Evolutionary conservation across 1,284 basidiomycete species (phyloP), one percentile per base, ranked within the genome.

Genomic region (Cutaneotrichosporon sp.): DNA sequence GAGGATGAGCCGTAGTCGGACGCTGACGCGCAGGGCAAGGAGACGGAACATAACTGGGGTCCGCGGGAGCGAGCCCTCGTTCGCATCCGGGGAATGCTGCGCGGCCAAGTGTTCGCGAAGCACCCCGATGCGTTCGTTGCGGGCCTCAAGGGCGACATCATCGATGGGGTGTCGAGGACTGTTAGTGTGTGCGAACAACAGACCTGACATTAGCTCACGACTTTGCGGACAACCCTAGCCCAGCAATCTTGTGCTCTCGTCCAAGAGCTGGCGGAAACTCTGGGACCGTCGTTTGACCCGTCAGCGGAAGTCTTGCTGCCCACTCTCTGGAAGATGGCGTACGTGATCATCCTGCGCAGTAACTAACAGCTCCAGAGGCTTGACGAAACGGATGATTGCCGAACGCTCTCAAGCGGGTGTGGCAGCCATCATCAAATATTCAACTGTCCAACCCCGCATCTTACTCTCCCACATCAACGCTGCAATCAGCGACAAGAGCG

Each of bases 1-100:
- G 91, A 89, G 73, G 61, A 80, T 74, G 42, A 51, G 58, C 30
- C 30, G 61, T 63, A 46, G 64, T 42, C 47, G 46, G 47, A 57
- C 55, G 22, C 59, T 57, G 34, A 36, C n/a, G 68, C 62, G 53
- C 68, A 93, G 88, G 94, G 93, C 18, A 97, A 88, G 81, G 97
- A 99, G 81, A 92, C 91, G 0, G 96, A 99, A 75, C 91, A 96
- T 72, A 99, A 99, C 74, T 99, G 96, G 96, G 85, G 87, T 50
- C 82, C 84, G 30, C 86, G 96, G 67, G 96, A 99, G 69, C 87
- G 86, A 66, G 85, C 89, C 14, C 84, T 97, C 64, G 83, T 88
- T 56, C 86, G 87, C 18, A 87, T 99, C 11, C 86, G 97, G 56
- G 95, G 96, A 7, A 94, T 99, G 91, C 80, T 99, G 66, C 90